phyloP scores from a whole-genome alignment of 805 yeast species.

The Yamadazyma phyllophila region DNA sequence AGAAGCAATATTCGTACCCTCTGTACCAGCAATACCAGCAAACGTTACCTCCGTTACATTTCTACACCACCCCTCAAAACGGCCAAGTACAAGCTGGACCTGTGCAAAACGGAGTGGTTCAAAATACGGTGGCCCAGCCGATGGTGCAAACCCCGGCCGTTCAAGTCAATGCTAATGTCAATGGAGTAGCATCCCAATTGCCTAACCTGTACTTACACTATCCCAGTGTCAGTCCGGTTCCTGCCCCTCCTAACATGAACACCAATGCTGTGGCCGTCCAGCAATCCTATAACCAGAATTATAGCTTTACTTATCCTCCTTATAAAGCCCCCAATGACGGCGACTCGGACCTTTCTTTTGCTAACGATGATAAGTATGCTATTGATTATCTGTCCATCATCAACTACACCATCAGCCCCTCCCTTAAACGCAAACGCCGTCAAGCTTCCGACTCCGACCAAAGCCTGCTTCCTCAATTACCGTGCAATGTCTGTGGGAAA shows the following conservation, averaged over 20 bases:
- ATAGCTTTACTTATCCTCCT: neutral
- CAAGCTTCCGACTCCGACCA: conserved; percentile 7
- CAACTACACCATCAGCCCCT: conserved; percentile 31
- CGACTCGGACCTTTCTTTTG: neutral
- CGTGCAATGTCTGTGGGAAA: conserved; percentile 45
- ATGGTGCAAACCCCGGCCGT: neutral
- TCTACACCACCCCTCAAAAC: conserved; percentile 8
- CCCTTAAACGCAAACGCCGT: conserved; percentile 27
- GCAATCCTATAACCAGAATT: neutral
- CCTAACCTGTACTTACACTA: neutral
- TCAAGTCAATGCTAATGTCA: too few relatives aligned
- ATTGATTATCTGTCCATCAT: conserved; percentile 38
- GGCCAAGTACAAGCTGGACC: neutral
- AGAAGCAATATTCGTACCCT: neutral
- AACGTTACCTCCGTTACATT: conserved; percentile 13
- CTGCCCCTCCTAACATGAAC: neutral
- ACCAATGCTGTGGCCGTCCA: neutral
- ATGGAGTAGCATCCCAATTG: too few relatives aligned
- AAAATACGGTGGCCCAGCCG: neutral
- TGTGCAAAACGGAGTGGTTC: neutral
- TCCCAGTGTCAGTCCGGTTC: conserved; percentile 6
- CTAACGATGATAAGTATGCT: conserved; percentile 5
- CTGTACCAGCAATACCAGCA: conserved; percentile 2
- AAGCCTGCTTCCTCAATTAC: conserved; percentile 12
- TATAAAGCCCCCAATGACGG: neutral